Conservation (phyloP, 805 yeast genomes). For the Tetrapisispora iriomotensis region DNA sequence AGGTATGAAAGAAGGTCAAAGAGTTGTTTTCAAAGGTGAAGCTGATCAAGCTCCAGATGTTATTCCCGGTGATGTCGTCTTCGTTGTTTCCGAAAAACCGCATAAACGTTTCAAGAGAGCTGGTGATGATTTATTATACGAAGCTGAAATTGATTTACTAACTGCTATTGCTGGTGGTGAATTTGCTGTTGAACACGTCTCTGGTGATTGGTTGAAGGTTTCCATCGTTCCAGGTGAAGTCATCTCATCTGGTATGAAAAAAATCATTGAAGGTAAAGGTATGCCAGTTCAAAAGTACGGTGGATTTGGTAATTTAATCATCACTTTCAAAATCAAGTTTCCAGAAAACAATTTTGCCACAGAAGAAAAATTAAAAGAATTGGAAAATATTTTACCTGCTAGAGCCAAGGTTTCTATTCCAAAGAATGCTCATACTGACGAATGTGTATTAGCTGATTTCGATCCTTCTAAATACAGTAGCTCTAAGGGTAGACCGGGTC, state of each 20-base stretch:
- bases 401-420: slow-evolving; percentile 57
- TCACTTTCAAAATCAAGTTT: slow-evolving; percentile 83
- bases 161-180: slow-evolving; percentile 97
- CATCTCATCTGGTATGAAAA: slow-evolving; percentile 70
- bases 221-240: slow-evolving; percentile 86
- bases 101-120: slow-evolving; percentile 76
- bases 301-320: slow-evolving; percentile 76
- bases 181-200: slow-evolving; percentile 76
- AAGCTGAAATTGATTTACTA: slow-evolving; percentile 79
- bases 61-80: slow-evolving; percentile 93
- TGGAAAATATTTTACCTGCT: slow-evolving; percentile 73
- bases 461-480: slow-evolving; percentile 52
- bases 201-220: slow-evolving; percentile 84
- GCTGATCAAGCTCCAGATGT: slow-evolving; percentile 96
- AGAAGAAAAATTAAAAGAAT: slow-evolving; percentile 62
- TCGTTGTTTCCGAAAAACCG: slow-evolving; percentile 83
- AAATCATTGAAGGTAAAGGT: slow-evolving; percentile 87
- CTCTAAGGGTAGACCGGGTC: slow-evolving; percentile 30
- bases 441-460: slow-evolving; percentile 58
- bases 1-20: slow-evolving; percentile 94
- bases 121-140: slow-evolving; percentile 78
- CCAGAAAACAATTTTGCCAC: slow-evolving; percentile 64
- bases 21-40: slow-evolving; percentile 84
- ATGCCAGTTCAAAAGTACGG: slow-evolving; percentile 93
- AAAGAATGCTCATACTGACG: slow-evolving; percentile 67